Percentiles rank a stretch among this genome's conserved stretches.
phyloP scores from a whole-genome alignment of 2,329 filamentous ascomycete species.

The Diaporthe aspalathi region DNA sequence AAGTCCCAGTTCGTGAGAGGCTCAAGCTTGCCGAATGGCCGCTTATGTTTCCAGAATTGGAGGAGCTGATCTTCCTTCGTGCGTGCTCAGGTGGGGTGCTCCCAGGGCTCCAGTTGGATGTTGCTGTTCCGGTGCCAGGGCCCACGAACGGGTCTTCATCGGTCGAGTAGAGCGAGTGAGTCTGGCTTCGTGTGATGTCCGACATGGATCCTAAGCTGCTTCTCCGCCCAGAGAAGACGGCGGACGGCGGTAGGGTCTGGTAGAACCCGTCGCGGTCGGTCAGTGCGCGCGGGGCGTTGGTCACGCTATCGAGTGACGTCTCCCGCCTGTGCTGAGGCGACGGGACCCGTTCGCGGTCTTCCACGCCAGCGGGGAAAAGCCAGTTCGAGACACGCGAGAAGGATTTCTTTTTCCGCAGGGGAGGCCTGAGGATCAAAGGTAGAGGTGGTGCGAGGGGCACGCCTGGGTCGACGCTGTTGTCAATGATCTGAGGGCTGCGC shows the following conservation, averaged over 20 bases:
- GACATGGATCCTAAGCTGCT: slow-evolving; percentile 60
- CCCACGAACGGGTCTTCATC: slow-evolving; percentile 48
- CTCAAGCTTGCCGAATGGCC: slow-evolving; percentile 29
- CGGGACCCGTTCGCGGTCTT: slow-evolving; percentile 36
- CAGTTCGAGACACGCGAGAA: slow-evolving; percentile 72
- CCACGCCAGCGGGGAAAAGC: slow-evolving; percentile 59
- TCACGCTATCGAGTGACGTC: slow-evolving; percentile 62
- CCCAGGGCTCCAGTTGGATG: slow-evolving; percentile 59
- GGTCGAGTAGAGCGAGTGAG: slow-evolving; percentile 63
- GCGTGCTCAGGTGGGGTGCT: slow-evolving; percentile 52
- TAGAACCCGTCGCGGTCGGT: slow-evolving; percentile 68
- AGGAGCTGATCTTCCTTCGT: slow-evolving; percentile 52
- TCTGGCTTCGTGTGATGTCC: slow-evolving; percentile 42
- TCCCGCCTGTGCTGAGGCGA: slow-evolving; percentile 50
- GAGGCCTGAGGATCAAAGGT: slow-evolving; percentile 69
- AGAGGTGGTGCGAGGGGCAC: slow-evolving; percentile 65
- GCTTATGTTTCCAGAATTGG: slow-evolving; percentile 47
- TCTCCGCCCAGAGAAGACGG: slow-evolving; percentile 44
- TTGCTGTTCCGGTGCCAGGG: slow-evolving; percentile 42
- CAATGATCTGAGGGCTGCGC: slow-evolving; percentile 29
- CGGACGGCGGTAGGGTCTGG: slow-evolving; percentile 60
- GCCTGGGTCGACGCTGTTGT: slow-evolving; percentile 47
- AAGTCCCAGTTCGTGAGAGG: slow-evolving; percentile 32
- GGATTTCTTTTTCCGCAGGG: slow-evolving; percentile 74
- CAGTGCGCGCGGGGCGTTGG: slow-evolving; percentile 65